Evolutionary conservation across 192 early-diverging fungal genomes (phyloP), one percentile per base, ranked within the genome.

Genomic region (Dimargaris xerosporica): DNA sequence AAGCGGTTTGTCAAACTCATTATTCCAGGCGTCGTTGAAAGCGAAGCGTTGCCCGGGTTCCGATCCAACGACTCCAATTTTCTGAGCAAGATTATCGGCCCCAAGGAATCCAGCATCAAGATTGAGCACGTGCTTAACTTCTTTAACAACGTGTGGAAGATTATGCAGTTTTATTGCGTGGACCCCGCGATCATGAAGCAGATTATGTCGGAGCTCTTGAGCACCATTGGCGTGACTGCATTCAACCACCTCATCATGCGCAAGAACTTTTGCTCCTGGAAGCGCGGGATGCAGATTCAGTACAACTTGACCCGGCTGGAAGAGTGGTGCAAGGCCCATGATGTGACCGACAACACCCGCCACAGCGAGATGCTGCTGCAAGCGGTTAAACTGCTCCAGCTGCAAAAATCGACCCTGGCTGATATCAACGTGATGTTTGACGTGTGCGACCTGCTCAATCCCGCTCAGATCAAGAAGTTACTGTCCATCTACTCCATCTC

Each of bases 401-500:
- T 99, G 69, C 69, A 75, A 58, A 73, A 81, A 68, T 69, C 75
- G 19, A 75, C 73, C 30, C 66, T 73, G 63, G 82, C 88, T 60
- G 96, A 99, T 66, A 94, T 99, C 64, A 90, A 97, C 66, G 94
- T 89, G 51, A 97, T 99, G 67, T 98, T 98, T 63, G 95, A 96
- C 78, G 94, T 99, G 28, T 96, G 94, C 75, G 95, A 91, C 80
- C 75, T 96, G 67, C 78, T 99, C 63, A 94, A 93, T 65, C 86
- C 91, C 3, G 87, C 90, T 7, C 97, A 99, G 75, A 93, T 99
- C 73, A 92, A 94, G 74, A 98, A 97, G 80, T 74, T 99, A 31
- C 82, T 99, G 21, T 88, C 88, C 26, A 86, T 96, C 67, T 98
- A 98, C 70, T 85, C 88, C 61, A 86, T 94, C 59, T 89, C 91